Base-by-base conservation (phyloP, 2,329 filamentous ascomycete genomes). In the Cyanodermella asteris region DNA sequence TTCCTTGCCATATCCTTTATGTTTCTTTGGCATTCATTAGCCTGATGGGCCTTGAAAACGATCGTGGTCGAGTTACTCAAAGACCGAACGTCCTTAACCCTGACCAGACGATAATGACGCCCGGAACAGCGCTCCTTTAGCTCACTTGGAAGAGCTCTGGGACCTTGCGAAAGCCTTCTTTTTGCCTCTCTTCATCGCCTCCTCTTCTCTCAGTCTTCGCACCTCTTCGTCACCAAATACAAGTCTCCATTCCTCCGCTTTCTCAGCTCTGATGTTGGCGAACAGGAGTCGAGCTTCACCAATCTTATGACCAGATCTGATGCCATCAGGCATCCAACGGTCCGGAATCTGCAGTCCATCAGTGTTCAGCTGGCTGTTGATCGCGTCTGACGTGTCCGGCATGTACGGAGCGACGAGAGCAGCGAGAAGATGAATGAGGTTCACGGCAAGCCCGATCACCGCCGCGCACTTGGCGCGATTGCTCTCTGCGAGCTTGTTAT, bases 231-330 rank as follows among this genome's bases (percentile, higher is more conserved):
- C 71, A 25, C 71, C 71, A 38, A 70, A 91, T 36, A 64, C 61
- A 33, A 73, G 65, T 30, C 73, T 68, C 81, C 81, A 91, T 45
- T 84, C 74, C 25, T 73, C 66, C 23, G 75, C 69, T 55, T 82
- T 84, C 47, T 76, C 71, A 7, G 72, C 59, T 34, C 81, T 75
- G 41, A 91, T 91, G 26, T 63, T 64, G n/a, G 65, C 65, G 51
- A 91, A 91, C 16, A 91, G 59, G 56, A 80, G 72, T 34, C 67
- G 64, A 1, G 81, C 68, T 43, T 73, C 72, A 36, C 78, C 77
- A 34, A 93, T 73, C 44, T 71, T 72, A 53, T 91, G 80, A 29
- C 73, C 75, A 2, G 72, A 60, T 39, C 67, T 59, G 35, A 87
- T 53, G 23, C 46, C 45, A 18, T 46, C 45, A 3, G 57, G 50